phyloP scores from a whole-genome alignment of 169 alveolate species.

The Amoebophrya sp. region DNA sequence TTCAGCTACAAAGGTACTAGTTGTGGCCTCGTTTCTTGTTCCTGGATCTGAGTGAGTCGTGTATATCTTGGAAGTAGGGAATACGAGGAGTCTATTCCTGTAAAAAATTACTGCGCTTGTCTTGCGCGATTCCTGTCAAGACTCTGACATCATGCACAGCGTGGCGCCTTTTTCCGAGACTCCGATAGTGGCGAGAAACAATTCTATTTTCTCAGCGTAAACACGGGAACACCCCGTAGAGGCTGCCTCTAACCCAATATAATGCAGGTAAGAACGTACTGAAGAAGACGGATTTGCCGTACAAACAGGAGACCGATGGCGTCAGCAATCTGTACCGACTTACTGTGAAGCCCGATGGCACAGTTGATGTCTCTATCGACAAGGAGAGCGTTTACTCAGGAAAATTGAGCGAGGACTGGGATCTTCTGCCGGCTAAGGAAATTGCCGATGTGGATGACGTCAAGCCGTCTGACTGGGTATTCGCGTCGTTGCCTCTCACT shows the following conservation, averaged over 20 bases:
- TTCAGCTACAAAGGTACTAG: constrained; percentile 41
- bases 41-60: too few species aligned
- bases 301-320: constrained; percentile 46
- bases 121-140: too few species aligned
- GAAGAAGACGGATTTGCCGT: constrained; percentile 47
- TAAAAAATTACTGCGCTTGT: too few species aligned
- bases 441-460: constrained; percentile 47
- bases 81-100: too few species aligned
- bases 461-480: constrained; percentile 51
- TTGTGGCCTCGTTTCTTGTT: too few species aligned
- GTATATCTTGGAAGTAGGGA: too few species aligned
- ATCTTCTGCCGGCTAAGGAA: constrained; percentile 35
- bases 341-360: constrained; percentile 43
- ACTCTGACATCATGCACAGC: too few species aligned
- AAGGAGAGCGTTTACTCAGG: constrained; percentile 46
- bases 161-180: too few species aligned
- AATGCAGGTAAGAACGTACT: constrained; percentile 46
- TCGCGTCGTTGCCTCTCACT: not conserved
- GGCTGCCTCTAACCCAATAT: too few species aligned
- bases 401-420: constrained; percentile 45
- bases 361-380: constrained; percentile 42
- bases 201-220: too few species aligned
- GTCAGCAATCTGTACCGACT: constrained; percentile 41
- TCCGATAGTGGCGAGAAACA: too few species aligned
- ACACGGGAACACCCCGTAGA: too few species aligned